Base-by-base conservation (phyloP, 2,329 filamentous ascomycete species). In the Phyllosticta citrichinensis region DNA sequence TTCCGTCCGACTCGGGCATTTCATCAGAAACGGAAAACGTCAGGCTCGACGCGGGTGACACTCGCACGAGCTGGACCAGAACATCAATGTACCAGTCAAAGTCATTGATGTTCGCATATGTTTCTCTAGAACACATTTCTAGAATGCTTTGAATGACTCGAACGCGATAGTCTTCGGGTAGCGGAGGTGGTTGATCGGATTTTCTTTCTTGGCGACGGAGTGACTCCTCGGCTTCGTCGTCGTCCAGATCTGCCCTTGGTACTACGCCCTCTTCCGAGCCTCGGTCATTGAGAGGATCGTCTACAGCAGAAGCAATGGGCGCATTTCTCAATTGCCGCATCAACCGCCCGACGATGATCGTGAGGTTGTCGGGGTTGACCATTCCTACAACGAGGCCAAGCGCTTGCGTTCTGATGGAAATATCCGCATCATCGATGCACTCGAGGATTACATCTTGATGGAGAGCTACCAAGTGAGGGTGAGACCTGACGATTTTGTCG, bases 81-180 rank as follows among this genome's bases (percentile, higher is more conserved):
- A 96, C 84, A 66, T 94, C 89, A 65, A 97, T 88, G 72, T 97
- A 97, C 94, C 94, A 99, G 66, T 97, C 93, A 72, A 99, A 99
- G 71, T 99, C 93, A 58, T 82, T 78, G 55, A 99, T 80, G 69
- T 91, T 90, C 50, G 83, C 82, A 72, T 97, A 99, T 63, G 91
- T 96, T 65, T 92, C 88, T 65, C 86, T 85, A 9, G 91, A 89
- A 72, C 93, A 97, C 85, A 99, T 96, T 63, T 87, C 85, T 11
- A 97, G 73, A 63, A 97, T 91, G 62, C 89, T 84, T 61, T 83
- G 82, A 58, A 97, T 90, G 20, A 97, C 90, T 67, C 89, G 89
- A 47, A 86, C 78, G 57, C 87, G 87, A 73, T 97, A 99, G 65
- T 96, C 90, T 63, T 92, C 87, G 0, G 94, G 91, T 8, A 97